Conservation (phyloP, 768 basidiomycete genomes). For the Boletus edulis region DNA sequence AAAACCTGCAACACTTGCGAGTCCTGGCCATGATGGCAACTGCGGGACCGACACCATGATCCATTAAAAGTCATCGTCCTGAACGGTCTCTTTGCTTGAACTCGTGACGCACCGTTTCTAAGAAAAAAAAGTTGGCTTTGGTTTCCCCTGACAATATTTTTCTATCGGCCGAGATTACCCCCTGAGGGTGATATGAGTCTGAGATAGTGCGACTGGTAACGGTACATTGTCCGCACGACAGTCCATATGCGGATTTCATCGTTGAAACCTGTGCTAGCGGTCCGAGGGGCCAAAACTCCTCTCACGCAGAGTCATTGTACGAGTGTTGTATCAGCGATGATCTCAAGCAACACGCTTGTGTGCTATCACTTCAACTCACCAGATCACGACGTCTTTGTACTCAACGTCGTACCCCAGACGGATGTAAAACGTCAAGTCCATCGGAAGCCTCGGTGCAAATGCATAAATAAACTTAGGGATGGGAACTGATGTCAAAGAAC, state of each 20-base stretch:
- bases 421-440: neutral
- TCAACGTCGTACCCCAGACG: neutral
- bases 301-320: slow-evolving; percentile 5
- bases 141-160: neutral
- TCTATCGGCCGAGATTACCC: neutral
- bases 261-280: neutral
- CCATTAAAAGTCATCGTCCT: neutral
- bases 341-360: too few relatives aligned
- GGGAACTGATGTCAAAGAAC: slow-evolving; percentile 5
- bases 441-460: neutral
- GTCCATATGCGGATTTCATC: slow-evolving; percentile 3
- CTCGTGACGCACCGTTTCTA: neutral
- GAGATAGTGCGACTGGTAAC: neutral
- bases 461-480: neutral
- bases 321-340: neutral
- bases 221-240: slow-evolving; percentile 1
- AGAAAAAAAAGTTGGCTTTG: neutral
- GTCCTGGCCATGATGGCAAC: too few relatives aligned
- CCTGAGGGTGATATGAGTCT: slow-evolving; percentile 7
- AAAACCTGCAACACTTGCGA: neutral
- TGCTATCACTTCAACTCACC: too few relatives aligned
- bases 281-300: neutral
- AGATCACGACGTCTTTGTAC: neutral
- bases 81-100: neutral
- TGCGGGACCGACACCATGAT: slow-evolving; percentile 2